Conservation (phyloP, 163 green algal species). For the Volvox carteri region DNA sequence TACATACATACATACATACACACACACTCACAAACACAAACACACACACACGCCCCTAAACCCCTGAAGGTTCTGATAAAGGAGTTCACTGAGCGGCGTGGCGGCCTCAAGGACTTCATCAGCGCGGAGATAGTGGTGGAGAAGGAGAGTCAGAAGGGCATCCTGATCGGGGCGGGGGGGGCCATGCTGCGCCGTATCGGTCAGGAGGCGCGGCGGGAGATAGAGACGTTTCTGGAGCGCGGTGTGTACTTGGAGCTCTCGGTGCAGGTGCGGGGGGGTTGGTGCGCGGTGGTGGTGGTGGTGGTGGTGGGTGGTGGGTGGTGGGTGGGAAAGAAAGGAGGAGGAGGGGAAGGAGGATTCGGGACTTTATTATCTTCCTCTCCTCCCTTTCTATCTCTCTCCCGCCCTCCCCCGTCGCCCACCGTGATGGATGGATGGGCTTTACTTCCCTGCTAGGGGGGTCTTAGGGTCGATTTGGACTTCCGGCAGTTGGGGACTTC, state of each 20-base stretch:
- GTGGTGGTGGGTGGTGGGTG: not conserved
- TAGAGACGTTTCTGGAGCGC: conserved; percentile 75
- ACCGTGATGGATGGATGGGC: no score
- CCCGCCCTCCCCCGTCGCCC: no score
- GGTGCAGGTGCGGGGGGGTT: conserved; percentile 59
- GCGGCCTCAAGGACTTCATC: conserved; percentile 87
- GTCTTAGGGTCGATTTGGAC: no score
- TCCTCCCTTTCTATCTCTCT: no score
- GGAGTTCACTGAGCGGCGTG: conserved; percentile 84
- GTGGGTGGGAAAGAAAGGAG: not conserved
- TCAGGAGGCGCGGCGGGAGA: conserved; percentile 62
- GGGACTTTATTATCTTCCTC: no score
- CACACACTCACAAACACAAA: no score
- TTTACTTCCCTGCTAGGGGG: no score
- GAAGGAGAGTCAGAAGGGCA: conserved; percentile 80
- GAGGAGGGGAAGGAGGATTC: not conserved
- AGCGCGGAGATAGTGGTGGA: conserved; percentile 83
- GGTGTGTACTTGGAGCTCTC: conserved; percentile 75
- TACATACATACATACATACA: no score
- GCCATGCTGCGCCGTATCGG: conserved; percentile 67
- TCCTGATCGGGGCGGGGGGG: conserved; percentile 82
- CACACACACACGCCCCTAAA: no score
- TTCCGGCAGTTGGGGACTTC: no score
- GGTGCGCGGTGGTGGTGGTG: no score
- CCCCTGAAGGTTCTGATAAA: conserved; percentile 89